Evolutionary conservation across 2,329 filamentous ascomycete species (phyloP), one percentile per base, ranked within the genome.

Genomic region (Aspergillus candidus): DNA sequence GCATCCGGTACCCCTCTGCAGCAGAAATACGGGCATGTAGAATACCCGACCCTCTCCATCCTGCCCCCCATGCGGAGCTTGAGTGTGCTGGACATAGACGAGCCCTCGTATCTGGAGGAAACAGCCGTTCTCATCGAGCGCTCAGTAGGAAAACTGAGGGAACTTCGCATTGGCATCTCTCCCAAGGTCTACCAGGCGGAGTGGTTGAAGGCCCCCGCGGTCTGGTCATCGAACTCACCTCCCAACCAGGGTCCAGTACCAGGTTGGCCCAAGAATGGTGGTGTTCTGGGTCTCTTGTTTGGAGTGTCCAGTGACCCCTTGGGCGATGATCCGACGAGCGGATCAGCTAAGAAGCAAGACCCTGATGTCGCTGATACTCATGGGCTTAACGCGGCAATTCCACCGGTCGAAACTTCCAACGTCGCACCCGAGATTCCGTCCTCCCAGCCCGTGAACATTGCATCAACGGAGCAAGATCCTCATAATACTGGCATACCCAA

Each of bases 101-200:
- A 91, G 59, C 67, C 88, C n/a, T 77, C 83, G 22, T 93, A 93
- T 61, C 68, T 91, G 32, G 86, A 91, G 58, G 88, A 93, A 66
- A 84, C 93, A 78, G 83, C 84, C 42, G 73, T 87, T 34, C 73
- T 93, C 11, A 80, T 93, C 48, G 83, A 84, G 48, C 78, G 82
- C 17, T 91, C 86, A 11, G 73, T 79, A 46, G 72, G 76, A 49
- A 74, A 74, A 34, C 69, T 93, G 12, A 76, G 78, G 27, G 87
- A 91, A 62, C 72, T 94, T 30, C 76, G 86, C 35, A 76, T 93
- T 4, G 86, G 88, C 5, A 80, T 93, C 43, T 80, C 86, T 4
- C 60, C 70, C 11, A 60, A 57, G 39, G 51, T 54, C 4, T 52
- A 56, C 32, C 41, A 56, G 41, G 44, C 51, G 3, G 39, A 51